Percentiles rank a stretch among this genome's conserved stretches.
Evolutionary conservation across 768 basidiomycete species (phyloP).

Genomic region (Multifurca ochricompacta): DNA sequence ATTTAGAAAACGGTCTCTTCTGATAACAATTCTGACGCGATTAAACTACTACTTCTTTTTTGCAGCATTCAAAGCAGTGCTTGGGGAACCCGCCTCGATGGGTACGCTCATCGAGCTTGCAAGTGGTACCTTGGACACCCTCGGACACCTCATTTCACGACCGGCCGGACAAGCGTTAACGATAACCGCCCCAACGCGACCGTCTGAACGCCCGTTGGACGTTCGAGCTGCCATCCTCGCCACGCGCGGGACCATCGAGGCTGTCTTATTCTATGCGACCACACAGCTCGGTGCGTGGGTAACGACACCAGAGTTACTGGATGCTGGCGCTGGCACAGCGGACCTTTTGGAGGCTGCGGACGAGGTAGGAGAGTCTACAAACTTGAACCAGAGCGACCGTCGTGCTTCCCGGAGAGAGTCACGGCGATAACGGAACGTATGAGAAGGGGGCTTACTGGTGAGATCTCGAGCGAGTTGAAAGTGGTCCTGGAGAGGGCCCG

Average conservation of each 20-base stretch:
- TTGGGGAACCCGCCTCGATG: conserved; percentile 74
- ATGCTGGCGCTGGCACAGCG: conserved; percentile 21
- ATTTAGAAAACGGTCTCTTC: not conserved
- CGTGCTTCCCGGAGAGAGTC: conserved; percentile 34
- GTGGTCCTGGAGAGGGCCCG: conserved; percentile 57
- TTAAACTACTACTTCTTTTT: not conserved
- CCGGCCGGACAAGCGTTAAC: conserved; percentile 51
- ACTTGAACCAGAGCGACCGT: conserved; percentile 30
- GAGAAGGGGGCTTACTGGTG: conserved; percentile 71
- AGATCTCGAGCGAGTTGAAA: conserved; percentile 68
- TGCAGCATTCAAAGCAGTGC: conserved; percentile 80
- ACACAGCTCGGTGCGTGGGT: conserved; percentile 79
- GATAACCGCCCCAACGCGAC: conserved; percentile 25
- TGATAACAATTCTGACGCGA: not conserved
- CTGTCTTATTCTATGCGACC: conserved; percentile 57
- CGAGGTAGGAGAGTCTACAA: conserved; percentile 20
- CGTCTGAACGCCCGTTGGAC: conserved; percentile 36
- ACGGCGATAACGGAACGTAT: conserved; percentile 56
- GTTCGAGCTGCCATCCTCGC: conserved; percentile 53
- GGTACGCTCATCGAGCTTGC: conserved; percentile 85
- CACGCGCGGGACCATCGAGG: conserved; percentile 57
- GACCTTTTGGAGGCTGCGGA: conserved; percentile 41
- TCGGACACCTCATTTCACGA: conserved; percentile 56
- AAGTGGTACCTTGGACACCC: conserved; percentile 65
- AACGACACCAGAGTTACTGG: conserved; percentile 53